Evolutionary conservation across 345 rosid genomes (phyloP).

Genomic region (Alliaria petiolata): DNA sequence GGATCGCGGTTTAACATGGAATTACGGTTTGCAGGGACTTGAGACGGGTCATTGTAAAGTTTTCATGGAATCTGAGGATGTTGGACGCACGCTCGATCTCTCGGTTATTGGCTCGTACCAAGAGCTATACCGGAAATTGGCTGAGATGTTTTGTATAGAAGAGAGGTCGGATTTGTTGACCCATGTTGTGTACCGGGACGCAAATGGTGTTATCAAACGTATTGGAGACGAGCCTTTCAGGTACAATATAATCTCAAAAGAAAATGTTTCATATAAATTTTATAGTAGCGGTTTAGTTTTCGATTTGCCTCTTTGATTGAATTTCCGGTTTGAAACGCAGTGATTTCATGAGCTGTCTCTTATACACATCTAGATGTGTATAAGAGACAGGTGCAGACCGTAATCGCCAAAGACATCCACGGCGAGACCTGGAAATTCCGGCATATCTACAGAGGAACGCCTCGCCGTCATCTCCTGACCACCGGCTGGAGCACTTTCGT

Average conservation of each 20-base stretch:
- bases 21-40: conserved; percentile 34
- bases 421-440: conserved; percentile 92
- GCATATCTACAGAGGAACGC: conserved; percentile 95
- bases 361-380: too few relatives aligned
- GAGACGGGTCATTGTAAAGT: conserved; percentile 88
- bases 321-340: conserved; percentile 37
- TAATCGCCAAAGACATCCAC: conserved; percentile 81
- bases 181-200: conserved; percentile 68
- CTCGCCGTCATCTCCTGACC: conserved; percentile 84
- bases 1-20: conserved; percentile 45
- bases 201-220: conserved; percentile 51
- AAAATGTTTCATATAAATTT: background rate
- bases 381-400: conserved; percentile 89
- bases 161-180: conserved; percentile 55
- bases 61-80: conserved; percentile 87
- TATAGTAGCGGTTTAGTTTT: background rate
- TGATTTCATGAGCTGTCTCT: conserved; percentile 54
- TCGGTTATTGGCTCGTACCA: conserved; percentile 70
- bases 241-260: conserved; percentile 37
- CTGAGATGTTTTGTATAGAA: conserved; percentile 73
- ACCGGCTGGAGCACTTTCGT: conserved; percentile 98
- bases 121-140: conserved; percentile 60
- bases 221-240: conserved; percentile 89
- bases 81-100: conserved; percentile 83
- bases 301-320: conserved; percentile 30